A percentile compares a stretch with the other conserved stretches of the same genome.
phyloP scores from a whole-genome alignment of 768 basidiomycete species.

The Amanita rimosa region DNA sequence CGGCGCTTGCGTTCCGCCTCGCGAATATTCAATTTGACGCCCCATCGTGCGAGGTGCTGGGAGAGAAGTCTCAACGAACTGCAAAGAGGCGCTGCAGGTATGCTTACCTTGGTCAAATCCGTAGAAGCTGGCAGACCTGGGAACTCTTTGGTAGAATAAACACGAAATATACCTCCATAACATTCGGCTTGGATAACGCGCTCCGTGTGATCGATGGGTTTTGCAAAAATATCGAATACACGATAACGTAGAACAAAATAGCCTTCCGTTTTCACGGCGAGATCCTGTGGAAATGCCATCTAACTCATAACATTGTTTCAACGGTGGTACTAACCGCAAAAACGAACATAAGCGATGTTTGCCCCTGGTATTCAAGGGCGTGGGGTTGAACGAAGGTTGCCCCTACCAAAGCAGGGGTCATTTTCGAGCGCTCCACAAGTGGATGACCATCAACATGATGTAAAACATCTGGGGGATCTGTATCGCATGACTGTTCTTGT shows the following conservation, averaged over 20 bases:
- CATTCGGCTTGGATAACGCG: constrained; percentile 49
- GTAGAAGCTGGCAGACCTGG: constrained; percentile 59
- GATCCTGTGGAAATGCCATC: constrained; percentile 31
- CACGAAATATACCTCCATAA: constrained; percentile 50
- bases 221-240: constrained; percentile 48
- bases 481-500: constrained; percentile 1
- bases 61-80: not conserved
- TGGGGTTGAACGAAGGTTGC: constrained; percentile 49
- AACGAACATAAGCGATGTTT: constrained; percentile 46
- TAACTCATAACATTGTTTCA: not conserved
- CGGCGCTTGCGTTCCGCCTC: constrained; percentile 45
- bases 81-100: not conserved
- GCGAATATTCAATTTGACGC: constrained; percentile 47
- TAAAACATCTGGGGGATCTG: constrained; percentile 23
- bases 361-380: constrained; percentile 45
- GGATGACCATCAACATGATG: constrained; percentile 28
- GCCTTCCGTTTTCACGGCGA: constrained; percentile 63
- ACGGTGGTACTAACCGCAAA: constrained; percentile 38
- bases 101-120: constrained; percentile 49
- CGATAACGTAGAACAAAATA: constrained; percentile 56
- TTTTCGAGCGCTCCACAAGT: constrained; percentile 38
- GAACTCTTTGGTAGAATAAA: constrained; percentile 65
- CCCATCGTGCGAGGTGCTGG: constrained; percentile 43
- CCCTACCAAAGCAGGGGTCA: constrained; percentile 44
- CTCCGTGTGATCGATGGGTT: constrained; percentile 18